Evolutionary conservation across 768 basidiomycete genomes (phyloP).

Genomic region (Trametes villosa): DNA sequence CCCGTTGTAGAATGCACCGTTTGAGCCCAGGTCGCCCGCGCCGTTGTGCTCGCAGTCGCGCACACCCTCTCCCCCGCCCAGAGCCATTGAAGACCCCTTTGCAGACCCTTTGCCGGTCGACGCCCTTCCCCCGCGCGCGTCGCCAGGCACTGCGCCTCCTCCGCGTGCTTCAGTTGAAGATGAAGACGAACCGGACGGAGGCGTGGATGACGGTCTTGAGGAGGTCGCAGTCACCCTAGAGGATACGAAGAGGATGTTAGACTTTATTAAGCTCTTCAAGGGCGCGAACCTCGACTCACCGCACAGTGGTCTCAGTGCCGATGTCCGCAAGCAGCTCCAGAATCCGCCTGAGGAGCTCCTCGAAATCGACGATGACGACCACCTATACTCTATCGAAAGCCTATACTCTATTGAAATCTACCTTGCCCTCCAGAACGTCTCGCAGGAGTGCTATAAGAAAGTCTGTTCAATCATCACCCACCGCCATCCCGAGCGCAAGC

Average conservation of each 20-base stretch:
- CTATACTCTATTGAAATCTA: neutral
- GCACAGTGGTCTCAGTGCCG: neutral
- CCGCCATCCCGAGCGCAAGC: neutral
- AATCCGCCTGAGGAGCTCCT: neutral
- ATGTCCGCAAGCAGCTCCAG: neutral
- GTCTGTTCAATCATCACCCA: neutral
- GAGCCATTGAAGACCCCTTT: no score
- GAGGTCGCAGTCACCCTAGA: neutral
- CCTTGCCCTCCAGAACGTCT: neutral
- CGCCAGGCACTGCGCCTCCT: no score
- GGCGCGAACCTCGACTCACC: neutral
- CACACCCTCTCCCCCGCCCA: no score
- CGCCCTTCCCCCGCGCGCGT: no score
- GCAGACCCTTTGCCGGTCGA: no score
- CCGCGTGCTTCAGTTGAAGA: no score
- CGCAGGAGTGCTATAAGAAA: slow-evolving; percentile 1
- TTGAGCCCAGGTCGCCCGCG: no score
- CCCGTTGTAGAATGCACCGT: no score
- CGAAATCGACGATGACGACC: neutral
- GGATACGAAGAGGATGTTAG: neutral
- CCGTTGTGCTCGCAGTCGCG: no score
- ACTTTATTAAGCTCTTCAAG: neutral
- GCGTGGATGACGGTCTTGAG: neutral
- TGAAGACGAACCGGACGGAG: neutral
- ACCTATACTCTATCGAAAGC: no score